These are phyloP conservation scores for Alternaria sp. DNA, from an alignment of 2,329 filamentous ascomycete genomes.

Conservation along the genomic window DNA sequence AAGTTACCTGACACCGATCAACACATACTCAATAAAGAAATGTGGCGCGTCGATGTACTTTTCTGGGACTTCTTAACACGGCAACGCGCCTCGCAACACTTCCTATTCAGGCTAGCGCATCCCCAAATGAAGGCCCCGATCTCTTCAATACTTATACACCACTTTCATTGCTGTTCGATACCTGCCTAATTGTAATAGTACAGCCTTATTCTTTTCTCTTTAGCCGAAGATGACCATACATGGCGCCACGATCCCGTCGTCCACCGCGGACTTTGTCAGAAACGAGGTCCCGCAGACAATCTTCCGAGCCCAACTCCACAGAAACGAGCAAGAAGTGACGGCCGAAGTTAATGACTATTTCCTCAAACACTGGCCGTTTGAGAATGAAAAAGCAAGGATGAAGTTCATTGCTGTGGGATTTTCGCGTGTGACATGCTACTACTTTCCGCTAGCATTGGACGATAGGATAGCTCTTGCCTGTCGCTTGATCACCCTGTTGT, in stretches of 20 bases:
- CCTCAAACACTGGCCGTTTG: slow-evolving; percentile 52
- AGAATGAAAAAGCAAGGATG: slow-evolving; percentile 36
- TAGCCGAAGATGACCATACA: not conserved
- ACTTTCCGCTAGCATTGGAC: slow-evolving; percentile 51
- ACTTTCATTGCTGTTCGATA: not conserved
- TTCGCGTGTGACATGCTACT: slow-evolving; percentile 51
- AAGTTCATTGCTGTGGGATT: slow-evolving; percentile 50
- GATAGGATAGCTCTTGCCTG: slow-evolving; percentile 53
- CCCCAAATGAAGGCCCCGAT: not conserved
- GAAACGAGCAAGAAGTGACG: not conserved
- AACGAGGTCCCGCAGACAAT: not conserved
- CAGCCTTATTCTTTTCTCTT: not conserved
- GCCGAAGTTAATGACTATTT: slow-evolving; percentile 53
- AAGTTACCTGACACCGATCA: not conserved
- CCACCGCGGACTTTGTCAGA: not conserved
- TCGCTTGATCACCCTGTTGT: slow-evolving; percentile 53
- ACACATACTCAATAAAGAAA: not conserved
- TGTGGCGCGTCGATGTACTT: not conserved
- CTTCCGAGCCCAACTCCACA: not conserved
- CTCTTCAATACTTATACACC: not conserved
- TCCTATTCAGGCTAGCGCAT: not conserved
- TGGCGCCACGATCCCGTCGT: not conserved
- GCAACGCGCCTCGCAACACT: not conserved
- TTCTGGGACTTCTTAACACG: not conserved
- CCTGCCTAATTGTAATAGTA: accelerated